A percentile compares a stretch with the other conserved stretches of the same genome.
These are phyloP conservation scores for Geranium rotundifolium DNA, from an alignment of 345 rosid species.

Conservation along the genomic window DNA sequence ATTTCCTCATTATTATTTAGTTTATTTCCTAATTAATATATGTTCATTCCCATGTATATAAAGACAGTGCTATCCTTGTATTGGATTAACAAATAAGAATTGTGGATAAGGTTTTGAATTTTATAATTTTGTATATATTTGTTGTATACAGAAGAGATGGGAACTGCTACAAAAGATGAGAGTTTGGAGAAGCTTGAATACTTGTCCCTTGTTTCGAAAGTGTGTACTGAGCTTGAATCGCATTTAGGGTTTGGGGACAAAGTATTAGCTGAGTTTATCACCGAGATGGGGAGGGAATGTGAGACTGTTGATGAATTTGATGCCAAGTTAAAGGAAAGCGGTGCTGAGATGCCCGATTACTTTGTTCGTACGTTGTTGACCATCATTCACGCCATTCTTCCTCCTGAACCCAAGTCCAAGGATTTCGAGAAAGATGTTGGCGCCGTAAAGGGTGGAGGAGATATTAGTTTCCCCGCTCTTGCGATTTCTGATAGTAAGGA, in stretches of 20 bases:
- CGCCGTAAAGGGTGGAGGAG: constrained; percentile 10
- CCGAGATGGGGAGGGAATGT: constrained; percentile 52
- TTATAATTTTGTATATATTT: no score
- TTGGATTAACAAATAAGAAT: no score
- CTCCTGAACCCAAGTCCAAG: constrained; percentile 30
- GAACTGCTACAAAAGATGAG: no score
- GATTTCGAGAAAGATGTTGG: constrained; percentile 6
- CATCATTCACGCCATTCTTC: constrained; percentile 75
- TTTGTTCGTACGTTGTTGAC: constrained; percentile 67
- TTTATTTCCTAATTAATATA: no score
- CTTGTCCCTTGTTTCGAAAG: constrained; percentile 70
- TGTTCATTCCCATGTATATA: no score
- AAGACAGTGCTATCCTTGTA: no score
- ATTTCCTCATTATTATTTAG: no score
- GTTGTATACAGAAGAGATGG: no score
- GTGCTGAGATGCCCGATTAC: constrained; percentile 87
- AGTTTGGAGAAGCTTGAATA: constrained; percentile 31
- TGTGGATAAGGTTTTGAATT: no score
- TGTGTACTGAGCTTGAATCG: constrained; percentile 67
- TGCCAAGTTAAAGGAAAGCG: constrained; percentile 50
- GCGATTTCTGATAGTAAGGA: background rate
- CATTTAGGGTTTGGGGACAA: constrained; percentile 72
- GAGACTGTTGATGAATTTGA: constrained; percentile 66
- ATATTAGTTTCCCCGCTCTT: background rate
- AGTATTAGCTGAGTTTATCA: constrained; percentile 65